phyloP scores from a whole-genome alignment of 345 rosid genomes.

The Euphorbia pulcherrima region DNA sequence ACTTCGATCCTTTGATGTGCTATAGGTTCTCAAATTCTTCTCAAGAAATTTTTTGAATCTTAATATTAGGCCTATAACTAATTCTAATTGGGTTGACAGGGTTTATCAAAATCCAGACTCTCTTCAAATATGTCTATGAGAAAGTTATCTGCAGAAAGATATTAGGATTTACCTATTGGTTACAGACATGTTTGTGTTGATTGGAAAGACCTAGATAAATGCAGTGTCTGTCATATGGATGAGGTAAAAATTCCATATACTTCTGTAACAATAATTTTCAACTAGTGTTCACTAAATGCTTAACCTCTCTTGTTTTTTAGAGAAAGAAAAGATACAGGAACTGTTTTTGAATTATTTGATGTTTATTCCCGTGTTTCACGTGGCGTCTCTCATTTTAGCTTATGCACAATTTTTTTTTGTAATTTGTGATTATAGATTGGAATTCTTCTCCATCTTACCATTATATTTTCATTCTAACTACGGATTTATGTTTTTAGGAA shows the following conservation, averaged over 20 bases:
- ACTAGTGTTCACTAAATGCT: not conserved
- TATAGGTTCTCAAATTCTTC: not conserved
- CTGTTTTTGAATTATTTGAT: not conserved
- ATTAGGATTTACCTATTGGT: slow-evolving; percentile 61
- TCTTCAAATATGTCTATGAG: slow-evolving; percentile 38
- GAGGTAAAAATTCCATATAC: slow-evolving; percentile 47
- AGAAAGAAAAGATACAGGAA: not conserved
- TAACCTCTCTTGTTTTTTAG: not conserved
- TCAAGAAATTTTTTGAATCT: not conserved
- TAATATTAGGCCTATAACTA: not conserved
- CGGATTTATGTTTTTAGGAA: slow-evolving; percentile 49
- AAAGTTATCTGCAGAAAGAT: slow-evolving; percentile 51
- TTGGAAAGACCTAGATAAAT: slow-evolving; percentile 97
- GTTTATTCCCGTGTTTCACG: no score
- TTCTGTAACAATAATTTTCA: not conserved
- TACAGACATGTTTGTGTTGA: slow-evolving; percentile 89
- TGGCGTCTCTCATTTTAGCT: not conserved
- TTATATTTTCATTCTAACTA: slow-evolving; percentile 21
- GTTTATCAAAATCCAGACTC: slow-evolving; percentile 55
- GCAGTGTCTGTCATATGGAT: slow-evolving; percentile 96
- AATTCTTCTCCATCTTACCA: not conserved
- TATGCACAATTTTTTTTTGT: not conserved
- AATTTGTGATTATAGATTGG: not conserved
- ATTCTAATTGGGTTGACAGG: slow-evolving; percentile 42
- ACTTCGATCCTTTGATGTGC: not conserved